Evolutionary conservation across 2,329 filamentous ascomycete genomes (phyloP).

Genomic region (Colletotrichum cordylinicola): DNA sequence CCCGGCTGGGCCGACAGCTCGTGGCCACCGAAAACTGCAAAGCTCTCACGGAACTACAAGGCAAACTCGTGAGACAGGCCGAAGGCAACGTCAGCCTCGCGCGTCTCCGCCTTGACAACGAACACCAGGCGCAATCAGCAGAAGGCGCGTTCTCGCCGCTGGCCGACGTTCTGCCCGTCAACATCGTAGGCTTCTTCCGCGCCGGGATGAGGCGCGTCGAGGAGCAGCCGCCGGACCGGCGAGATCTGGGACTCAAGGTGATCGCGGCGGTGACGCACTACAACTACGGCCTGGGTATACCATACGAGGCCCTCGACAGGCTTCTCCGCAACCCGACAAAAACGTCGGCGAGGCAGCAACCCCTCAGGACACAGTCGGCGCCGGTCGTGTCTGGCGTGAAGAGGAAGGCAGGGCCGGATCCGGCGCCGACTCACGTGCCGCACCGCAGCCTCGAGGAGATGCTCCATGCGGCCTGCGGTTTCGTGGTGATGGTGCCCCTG

Average conservation of each 20-base stretch:
- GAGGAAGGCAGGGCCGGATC: neutral
- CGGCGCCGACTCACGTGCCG: neutral
- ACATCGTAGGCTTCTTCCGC: neutral
- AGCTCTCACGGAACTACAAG: neutral
- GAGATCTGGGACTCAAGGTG: neutral
- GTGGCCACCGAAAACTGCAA: neutral
- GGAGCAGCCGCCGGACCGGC: neutral
- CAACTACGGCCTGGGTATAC: neutral
- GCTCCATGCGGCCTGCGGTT: neutral
- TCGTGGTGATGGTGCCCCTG: neutral
- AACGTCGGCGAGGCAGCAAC: neutral
- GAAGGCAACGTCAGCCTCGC: neutral
- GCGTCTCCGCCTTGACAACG: neutral
- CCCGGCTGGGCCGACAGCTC: neutral
- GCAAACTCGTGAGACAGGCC: neutral
- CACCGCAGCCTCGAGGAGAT: constrained; percentile 12
- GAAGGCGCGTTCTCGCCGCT: neutral
- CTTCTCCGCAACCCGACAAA: neutral
- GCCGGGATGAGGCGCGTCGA: neutral
- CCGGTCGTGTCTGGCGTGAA: neutral
- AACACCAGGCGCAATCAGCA: neutral
- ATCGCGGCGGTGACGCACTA: constrained; percentile 2
- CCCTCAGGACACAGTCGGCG: neutral
- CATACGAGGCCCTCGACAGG: neutral
- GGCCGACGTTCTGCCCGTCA: neutral